These are phyloP conservation scores for Trichoderma orchidacearum DNA, from an alignment of 495 filamentous ascomycete genomes.

Conservation along the genomic window DNA sequence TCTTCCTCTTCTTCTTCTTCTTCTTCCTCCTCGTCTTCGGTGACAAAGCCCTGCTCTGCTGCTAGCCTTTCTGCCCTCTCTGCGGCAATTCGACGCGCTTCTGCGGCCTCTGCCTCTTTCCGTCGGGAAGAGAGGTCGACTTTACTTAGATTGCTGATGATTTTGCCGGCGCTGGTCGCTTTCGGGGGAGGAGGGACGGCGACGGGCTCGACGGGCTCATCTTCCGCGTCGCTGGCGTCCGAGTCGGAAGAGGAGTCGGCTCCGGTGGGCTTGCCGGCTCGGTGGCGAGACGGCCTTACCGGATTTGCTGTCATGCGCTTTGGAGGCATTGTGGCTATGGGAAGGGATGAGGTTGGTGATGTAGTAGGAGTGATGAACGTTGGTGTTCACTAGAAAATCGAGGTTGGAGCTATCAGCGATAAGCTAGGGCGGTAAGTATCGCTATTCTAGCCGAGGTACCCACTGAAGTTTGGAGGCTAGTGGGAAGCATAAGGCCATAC, in stretches of 20 bases:
- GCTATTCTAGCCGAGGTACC: neutral
- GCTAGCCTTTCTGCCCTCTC: conserved; percentile 30
- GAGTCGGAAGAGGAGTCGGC: conserved; percentile 56
- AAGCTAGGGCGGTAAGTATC: neutral
- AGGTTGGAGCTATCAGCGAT: neutral
- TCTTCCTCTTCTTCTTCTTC: conserved; percentile 34
- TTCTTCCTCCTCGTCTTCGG: conserved; percentile 38
- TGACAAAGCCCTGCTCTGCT: conserved; percentile 65
- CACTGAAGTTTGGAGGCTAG: neutral
- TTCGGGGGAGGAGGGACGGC: conserved; percentile 41
- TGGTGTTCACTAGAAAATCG: neutral
- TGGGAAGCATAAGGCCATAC: too few relatives aligned
- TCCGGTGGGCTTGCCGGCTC: conserved; percentile 68
- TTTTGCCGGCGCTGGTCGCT: conserved; percentile 40
- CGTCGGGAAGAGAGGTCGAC: conserved; percentile 48
- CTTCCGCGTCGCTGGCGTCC: conserved; percentile 40
- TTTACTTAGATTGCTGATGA: conserved; percentile 48
- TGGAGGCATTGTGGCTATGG: conserved; percentile 53
- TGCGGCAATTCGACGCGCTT: conserved; percentile 28
- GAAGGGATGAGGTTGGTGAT: neutral
- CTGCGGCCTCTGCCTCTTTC: conserved; percentile 24
- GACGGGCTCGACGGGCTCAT: conserved; percentile 14
- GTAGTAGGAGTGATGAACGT: neutral
- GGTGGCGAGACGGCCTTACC: conserved; percentile 64
- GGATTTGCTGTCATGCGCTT: conserved; percentile 96